These are phyloP conservation scores for Plasmodium inui DNA, from an alignment of 169 alveolate genomes.

Conservation along the genomic window DNA sequence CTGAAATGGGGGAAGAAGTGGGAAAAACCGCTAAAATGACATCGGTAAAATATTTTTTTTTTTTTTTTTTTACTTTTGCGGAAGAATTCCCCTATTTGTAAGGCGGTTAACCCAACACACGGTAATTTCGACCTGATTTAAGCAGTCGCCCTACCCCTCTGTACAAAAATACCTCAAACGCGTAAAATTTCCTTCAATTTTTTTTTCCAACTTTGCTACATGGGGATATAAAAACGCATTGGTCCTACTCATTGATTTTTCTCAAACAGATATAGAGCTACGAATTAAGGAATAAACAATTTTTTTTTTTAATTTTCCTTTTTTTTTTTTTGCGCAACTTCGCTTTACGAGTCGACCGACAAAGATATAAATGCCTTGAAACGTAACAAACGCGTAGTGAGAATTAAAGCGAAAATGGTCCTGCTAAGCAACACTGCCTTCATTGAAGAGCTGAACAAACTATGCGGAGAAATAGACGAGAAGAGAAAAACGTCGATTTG, in stretches of 20 bases:
- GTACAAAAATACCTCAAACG: not conserved
- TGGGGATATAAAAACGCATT: not conserved
- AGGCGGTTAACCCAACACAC: not conserved
- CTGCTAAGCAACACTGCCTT: constrained; percentile 77
- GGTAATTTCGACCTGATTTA: not conserved
- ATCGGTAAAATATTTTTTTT: not conserved
- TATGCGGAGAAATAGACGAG: constrained; percentile 76
- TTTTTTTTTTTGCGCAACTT: not conserved
- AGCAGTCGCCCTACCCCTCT: not conserved
- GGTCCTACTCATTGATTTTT: not conserved
- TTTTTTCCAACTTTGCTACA: not conserved
- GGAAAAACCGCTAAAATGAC: not conserved
- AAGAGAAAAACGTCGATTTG: constrained; percentile 78
- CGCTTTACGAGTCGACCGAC: not conserved
- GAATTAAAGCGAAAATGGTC: constrained; percentile 74
- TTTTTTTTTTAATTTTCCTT: not conserved
- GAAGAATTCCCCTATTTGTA: not conserved
- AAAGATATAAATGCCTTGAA: not conserved
- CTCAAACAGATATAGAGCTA: not conserved
- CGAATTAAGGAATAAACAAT: not conserved
- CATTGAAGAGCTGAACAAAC: constrained; percentile 76
- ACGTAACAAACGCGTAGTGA: not conserved
- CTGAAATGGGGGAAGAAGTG: not conserved
- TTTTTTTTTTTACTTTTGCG: not conserved
- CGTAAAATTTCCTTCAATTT: too few species aligned